Percentiles rank a stretch among this genome's conserved stretches.
These are phyloP conservation scores for Clavispora asparagi DNA, from an alignment of 805 yeast species.

Conservation along the genomic window DNA sequence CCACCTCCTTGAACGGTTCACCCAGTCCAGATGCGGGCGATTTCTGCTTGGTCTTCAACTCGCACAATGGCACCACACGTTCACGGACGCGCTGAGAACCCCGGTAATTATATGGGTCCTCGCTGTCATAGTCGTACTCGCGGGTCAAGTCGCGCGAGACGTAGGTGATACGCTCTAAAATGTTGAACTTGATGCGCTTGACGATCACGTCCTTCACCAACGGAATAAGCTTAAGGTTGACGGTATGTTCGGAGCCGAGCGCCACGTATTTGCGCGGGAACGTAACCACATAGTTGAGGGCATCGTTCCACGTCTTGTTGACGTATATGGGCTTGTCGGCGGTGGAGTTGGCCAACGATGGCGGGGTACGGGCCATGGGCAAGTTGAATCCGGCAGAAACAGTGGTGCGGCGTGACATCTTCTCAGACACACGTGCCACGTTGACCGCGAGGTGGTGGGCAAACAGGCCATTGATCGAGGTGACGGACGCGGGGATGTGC, in stretches of 20 bases:
- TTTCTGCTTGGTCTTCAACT: slow-evolving; percentile 51
- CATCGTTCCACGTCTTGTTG: slow-evolving; percentile 67
- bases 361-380: slow-evolving; percentile 52
- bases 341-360: slow-evolving; percentile 51
- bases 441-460: slow-evolving; percentile 38
- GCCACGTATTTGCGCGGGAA: slow-evolving; percentile 67
- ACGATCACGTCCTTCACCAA: slow-evolving; percentile 55
- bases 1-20: slow-evolving; percentile 55
- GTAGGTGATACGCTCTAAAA: slow-evolving; percentile 62
- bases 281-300: slow-evolving; percentile 65
- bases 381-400: slow-evolving; percentile 27
- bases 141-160: slow-evolving; percentile 49
- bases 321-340: slow-evolving; percentile 73
- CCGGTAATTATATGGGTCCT: slow-evolving; percentile 14
- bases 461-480: slow-evolving; percentile 47
- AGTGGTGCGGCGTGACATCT: slow-evolving; percentile 31
- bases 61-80: slow-evolving; percentile 54
- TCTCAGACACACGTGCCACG: slow-evolving; percentile 33
- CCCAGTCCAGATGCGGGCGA: slow-evolving; percentile 23
- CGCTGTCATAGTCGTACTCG: slow-evolving; percentile 48
- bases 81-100: slow-evolving; percentile 26
- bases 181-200: slow-evolving; percentile 60
- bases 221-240: slow-evolving; percentile 65
- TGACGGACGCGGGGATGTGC: slow-evolving; percentile 56
- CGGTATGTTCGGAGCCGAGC: slow-evolving; percentile 52